Conservation (phyloP, 179 eudicot species). For the Corrigiola litoralis region DNA sequence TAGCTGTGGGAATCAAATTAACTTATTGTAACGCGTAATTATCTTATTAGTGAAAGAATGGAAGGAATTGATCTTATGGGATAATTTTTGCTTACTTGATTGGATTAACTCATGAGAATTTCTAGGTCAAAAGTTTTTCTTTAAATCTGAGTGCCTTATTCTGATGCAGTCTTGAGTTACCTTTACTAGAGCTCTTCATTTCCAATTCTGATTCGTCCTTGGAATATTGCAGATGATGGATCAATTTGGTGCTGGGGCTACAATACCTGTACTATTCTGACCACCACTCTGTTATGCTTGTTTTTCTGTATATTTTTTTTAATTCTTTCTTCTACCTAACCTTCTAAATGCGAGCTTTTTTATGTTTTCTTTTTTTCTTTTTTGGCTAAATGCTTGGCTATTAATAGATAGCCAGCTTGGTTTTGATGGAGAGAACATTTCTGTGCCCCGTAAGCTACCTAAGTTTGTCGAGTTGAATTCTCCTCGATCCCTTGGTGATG, state of each 20-base stretch:
- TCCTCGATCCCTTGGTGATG: conserved; percentile 29
- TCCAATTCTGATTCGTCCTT: conserved; percentile 5
- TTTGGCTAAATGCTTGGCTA: conserved; percentile 30
- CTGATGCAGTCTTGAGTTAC: neutral
- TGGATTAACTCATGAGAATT: neutral
- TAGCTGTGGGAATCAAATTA: neutral
- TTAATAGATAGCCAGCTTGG: conserved; percentile 77
- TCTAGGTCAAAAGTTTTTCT: neutral
- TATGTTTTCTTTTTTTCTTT: conserved; percentile 5
- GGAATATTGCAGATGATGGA: conserved; percentile 69
- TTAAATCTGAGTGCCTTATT: neutral
- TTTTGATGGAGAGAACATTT: conserved; percentile 46
- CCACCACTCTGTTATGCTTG: neutral
- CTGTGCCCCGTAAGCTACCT: conserved; percentile 41
- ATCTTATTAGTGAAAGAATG: neutral
- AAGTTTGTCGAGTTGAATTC: conserved; percentile 45
- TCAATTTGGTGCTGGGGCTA: conserved; percentile 94
- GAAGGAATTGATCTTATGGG: neutral
- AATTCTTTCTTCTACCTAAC: neutral
- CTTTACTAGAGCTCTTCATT: neutral
- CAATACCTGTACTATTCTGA: conserved; percentile 62
- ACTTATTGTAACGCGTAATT: neutral
- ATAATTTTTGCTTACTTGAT: neutral
- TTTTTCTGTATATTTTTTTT: neutral
- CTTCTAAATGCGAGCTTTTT: neutral